Evolutionary conservation across 345 rosid species (phyloP).

Genomic region (Populus davidiana): DNA sequence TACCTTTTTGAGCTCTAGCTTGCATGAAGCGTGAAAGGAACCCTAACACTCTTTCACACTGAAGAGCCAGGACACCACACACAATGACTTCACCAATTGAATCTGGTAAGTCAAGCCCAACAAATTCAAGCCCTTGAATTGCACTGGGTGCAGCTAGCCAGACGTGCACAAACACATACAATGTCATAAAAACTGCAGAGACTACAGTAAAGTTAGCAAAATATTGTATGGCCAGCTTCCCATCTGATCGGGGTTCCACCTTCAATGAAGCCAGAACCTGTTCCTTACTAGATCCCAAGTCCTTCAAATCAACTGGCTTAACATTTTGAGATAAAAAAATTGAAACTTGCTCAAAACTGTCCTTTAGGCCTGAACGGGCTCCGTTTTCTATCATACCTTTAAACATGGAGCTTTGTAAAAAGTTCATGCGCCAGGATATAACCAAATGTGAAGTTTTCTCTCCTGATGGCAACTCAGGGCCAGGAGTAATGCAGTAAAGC

Average conservation of each 20-base stretch:
- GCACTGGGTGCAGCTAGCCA: conserved; percentile 58
- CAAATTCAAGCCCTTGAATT: conserved; percentile 88
- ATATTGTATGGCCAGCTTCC: conserved; percentile 77
- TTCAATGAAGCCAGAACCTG: conserved; percentile 80
- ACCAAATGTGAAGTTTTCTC: conserved; percentile 70
- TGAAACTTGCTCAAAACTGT: conserved; percentile 67
- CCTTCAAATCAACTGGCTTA: conserved; percentile 77
- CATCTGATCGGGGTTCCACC: conserved; percentile 77
- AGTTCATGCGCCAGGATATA: conserved; percentile 87
- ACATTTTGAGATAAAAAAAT: conserved; percentile 59
- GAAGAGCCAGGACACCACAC: conserved; percentile 77
- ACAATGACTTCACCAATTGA: conserved; percentile 85
- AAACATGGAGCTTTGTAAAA: conserved; percentile 91
- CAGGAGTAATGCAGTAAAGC: conserved; percentile 69
- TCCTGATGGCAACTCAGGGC: conserved; percentile 76
- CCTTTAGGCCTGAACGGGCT: conserved; percentile 78
- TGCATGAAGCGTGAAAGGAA: conserved; percentile 77
- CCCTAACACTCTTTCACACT: conserved; percentile 58
- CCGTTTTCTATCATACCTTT: conserved; percentile 93
- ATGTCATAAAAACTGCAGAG: conserved; percentile 58
- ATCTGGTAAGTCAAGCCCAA: conserved; percentile 92
- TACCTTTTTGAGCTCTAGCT: conserved; percentile 86
- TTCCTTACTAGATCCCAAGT: conserved; percentile 73
- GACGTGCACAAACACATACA: conserved; percentile 69
- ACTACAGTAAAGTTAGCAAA: conserved; percentile 80